Evolutionary conservation across 345 rosid genomes (phyloP), one percentile per base, ranked within the genome.

Genomic region (Excoecaria cochinchinensis): DNA sequence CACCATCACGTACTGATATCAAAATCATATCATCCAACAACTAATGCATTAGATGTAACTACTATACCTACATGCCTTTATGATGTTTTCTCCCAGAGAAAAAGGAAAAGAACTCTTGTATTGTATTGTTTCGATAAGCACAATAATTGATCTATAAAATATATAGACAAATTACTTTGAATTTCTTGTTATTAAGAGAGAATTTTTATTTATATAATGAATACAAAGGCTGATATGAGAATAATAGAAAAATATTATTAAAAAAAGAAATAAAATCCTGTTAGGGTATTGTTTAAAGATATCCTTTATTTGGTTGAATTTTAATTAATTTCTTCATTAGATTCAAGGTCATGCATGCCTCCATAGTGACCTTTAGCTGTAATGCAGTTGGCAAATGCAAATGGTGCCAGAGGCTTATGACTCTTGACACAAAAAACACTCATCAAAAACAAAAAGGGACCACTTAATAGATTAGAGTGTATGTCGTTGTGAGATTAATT

Each of bases 361-460:
- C 21, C 64, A 24, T 71, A 25, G 72, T 47, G 72, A 55, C 25
- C 22, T 72, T 71, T 72, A 72, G 76, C 76, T 77, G 80, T 77
- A 60, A 69, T 24, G 42, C 13, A 61, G 79, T 76, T 69, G 75
- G 75, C 72, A 65, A 46, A 47, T 11, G 44, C 22, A 61, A 39
- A 44, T 31, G 56, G 56, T 50, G 46, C 62, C 53, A 72, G 65
- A 66, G 66, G 17, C 17, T 71, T 7, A 38, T 67, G 36, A 39
- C 15, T 24, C 21, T n/a, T 64, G n/a, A 19, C 7, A 56, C 19
- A 55, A 48, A 1, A 53, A 68, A 6, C 56, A 22, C 57, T 67
- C 5, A 24, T n/a, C 36, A 19, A 69, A 36, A 69, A 75, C 25
- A 42, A 70, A 36, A 53, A 31, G 60, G 63, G 50, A 19, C 70